These are phyloP conservation scores for Circinella minor DNA, from an alignment of 371 early-diverging fungal species.

Conservation along the genomic window DNA sequence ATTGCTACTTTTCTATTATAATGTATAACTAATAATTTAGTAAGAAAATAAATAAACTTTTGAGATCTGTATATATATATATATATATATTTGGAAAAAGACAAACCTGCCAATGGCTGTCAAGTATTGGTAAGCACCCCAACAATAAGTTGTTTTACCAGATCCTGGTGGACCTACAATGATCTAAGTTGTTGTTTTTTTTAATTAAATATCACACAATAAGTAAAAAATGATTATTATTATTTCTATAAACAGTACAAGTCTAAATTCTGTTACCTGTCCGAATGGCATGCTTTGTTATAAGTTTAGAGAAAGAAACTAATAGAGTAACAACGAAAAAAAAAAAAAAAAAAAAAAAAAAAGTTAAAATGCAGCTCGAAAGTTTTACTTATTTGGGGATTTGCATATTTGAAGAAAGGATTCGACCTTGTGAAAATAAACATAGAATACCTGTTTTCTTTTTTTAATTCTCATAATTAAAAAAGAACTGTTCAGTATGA, in stretches of 20 bases:
- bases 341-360: too few species aligned
- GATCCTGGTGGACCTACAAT: slow-evolving; percentile 98
- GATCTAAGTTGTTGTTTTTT: slow-evolving; percentile 53
- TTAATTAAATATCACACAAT: not conserved
- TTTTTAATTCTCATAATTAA: too few species aligned
- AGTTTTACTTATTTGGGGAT: not conserved
- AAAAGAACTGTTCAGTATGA: too few species aligned
- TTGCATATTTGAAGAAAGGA: too few species aligned
- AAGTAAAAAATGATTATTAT: not conserved
- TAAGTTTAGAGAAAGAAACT: not conserved
- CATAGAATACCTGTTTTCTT: too few species aligned
- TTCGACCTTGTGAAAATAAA: too few species aligned
- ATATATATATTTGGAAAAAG: not conserved
- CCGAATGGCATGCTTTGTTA: slow-evolving; percentile 25
- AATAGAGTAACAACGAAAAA: too few species aligned
- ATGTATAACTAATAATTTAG: not conserved
- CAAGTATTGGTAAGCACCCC: slow-evolving; percentile 91
- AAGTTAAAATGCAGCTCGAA: not conserved
- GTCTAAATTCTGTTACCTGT: slow-evolving; percentile 16
- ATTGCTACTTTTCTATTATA: slow-evolving; percentile 78
- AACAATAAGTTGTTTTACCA: slow-evolving; percentile 98
- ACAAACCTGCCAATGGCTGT: slow-evolving; percentile 75
- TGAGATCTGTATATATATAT: not conserved
- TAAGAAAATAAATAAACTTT: not conserved
- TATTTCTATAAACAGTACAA: not conserved